Percentiles rank a stretch among this genome's conserved stretches.
These are phyloP conservation scores for Yamadazyma ubonensis DNA, from an alignment of 805 yeast genomes.

Conservation along the genomic window DNA sequence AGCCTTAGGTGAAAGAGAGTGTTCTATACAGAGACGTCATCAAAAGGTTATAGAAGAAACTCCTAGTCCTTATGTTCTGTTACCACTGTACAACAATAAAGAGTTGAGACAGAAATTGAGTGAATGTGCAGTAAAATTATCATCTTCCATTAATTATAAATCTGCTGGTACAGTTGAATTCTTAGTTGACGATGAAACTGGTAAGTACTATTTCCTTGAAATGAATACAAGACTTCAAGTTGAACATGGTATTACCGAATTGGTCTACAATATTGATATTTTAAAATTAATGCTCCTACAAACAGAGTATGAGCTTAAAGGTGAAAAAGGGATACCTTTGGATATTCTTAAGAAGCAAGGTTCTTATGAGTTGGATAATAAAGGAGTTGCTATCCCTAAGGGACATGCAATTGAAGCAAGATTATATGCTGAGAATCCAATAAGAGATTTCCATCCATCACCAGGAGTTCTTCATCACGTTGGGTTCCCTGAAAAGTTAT, in stretches of 20 bases:
- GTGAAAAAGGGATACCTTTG: constrained; percentile 13
- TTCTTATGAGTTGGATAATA: constrained; percentile 66
- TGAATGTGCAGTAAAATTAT: constrained; percentile 81
- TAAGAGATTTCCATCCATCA: constrained; percentile 90
- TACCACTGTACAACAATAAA: constrained; percentile 78
- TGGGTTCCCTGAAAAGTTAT: constrained; percentile 75
- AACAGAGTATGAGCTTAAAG: constrained; percentile 75
- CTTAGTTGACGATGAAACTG: constrained; percentile 81
- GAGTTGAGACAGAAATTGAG: constrained; percentile 72
- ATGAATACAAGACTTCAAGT: constrained; percentile 97
- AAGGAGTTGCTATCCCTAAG: constrained; percentile 55
- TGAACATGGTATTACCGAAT: constrained; percentile 96
- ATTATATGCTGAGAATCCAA: constrained; percentile 95
- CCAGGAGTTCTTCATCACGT: constrained; percentile 93
- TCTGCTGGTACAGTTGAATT: constrained; percentile 98
- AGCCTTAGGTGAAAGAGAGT: constrained; percentile 95
- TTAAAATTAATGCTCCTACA: constrained; percentile 97
- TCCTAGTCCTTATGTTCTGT: constrained; percentile 93
- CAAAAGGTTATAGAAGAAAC: constrained; percentile 97
- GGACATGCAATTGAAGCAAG: constrained; percentile 98
- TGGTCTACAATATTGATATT: constrained; percentile 89
- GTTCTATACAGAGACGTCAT: constrained; percentile 95
- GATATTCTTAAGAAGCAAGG: constrained; percentile 80
- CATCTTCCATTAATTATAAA: constrained; percentile 79
- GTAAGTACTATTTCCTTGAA: constrained; percentile 91